phyloP scores from a whole-genome alignment of 768 basidiomycete genomes.

The Phanerodontia chrysosporium region DNA sequence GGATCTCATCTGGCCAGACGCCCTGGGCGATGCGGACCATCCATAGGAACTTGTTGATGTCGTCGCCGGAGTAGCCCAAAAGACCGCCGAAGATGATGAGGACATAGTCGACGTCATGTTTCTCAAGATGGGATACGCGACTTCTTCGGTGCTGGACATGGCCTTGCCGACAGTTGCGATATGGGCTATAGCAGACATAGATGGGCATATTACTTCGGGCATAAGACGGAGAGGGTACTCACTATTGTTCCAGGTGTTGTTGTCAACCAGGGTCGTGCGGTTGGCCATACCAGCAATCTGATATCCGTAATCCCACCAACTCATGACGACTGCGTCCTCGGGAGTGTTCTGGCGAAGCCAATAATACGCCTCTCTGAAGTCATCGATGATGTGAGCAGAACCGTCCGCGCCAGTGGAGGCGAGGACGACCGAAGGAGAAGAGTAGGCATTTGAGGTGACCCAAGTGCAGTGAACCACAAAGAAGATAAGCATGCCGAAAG shows the following conservation, averaged over 20 bases:
- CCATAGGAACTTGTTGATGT: slow-evolving; percentile 99
- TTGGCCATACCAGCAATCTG: slow-evolving; percentile 99
- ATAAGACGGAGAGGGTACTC: slow-evolving; percentile 28
- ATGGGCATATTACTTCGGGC: slow-evolving; percentile 5
- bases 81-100: slow-evolving; percentile 97
- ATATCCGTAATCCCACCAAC: slow-evolving; percentile 99
- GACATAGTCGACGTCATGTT: slow-evolving; percentile 97
- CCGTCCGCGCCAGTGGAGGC: slow-evolving; percentile 79
- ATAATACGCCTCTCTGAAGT: slow-evolving; percentile 99
- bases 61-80: slow-evolving; percentile 95
- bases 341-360: slow-evolving; percentile 97
- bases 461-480: slow-evolving; percentile 97
- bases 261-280: slow-evolving; percentile 92
- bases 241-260: slow-evolving; percentile 99
- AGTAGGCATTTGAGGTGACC: slow-evolving; percentile 93
- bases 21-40: slow-evolving; percentile 95
- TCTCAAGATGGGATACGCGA: slow-evolving; percentile 93
- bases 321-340: slow-evolving; percentile 91
- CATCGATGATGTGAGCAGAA: slow-evolving; percentile 91
- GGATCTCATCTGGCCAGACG: slow-evolving; percentile 97
- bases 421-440: slow-evolving; percentile 95
- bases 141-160: slow-evolving; percentile 92
- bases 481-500: slow-evolving; percentile 73
- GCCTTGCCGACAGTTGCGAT: slow-evolving; percentile 99
- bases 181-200: slow-evolving; percentile 53